Evolutionary conservation across 805 yeast genomes (phyloP), one percentile per base, ranked within the genome.

Genomic region (Tetrapisispora phaffii): DNA sequence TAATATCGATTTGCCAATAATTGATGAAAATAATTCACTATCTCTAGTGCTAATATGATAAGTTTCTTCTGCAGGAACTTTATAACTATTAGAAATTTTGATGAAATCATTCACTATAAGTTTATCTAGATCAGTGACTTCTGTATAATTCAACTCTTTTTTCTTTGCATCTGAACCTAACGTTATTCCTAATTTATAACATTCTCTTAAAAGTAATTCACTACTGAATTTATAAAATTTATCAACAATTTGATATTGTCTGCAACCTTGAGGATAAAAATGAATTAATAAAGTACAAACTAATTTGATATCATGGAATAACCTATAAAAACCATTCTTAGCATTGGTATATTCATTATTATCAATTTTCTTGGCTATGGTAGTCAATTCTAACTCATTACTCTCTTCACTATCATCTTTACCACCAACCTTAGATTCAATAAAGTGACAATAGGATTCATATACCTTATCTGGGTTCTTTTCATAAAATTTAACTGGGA

Each of bases 21-120:
- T 65, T 0, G 95, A 82, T 6, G 95, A 75, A 59, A 93, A 90
- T 41, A 93, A 69, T 13, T 96, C 95, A 24, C 77, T 72, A 34
- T 81, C 87, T 35, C 75, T 75, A 17, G 83, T 78, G 9, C 76
- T 65, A 29, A 81, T 62, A 47, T 73, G 75, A 49, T 75, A 72
- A 0, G 88, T 77, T 62, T 89, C 93, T n/a, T 77, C 76, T 44
- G 80, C 74, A 3, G 75, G 68, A 8, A 71, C 58, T 9, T 68
- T 59, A 53, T 77, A 80, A 34, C 71, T 66, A 1, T 73, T 67
- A 0, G 83, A 69, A 16, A 85, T 80, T 46, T 75, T 72, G 29
- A 74, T 71, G 54, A 79, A 85, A 56, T 83, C 90, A 26, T 71
- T 71, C 1, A 73, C 60, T 34, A 84, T 58, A 34, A 69, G 65